phyloP scores from a whole-genome alignment of 2,329 filamentous ascomycete genomes.

The Hypoxylon sp. region DNA sequence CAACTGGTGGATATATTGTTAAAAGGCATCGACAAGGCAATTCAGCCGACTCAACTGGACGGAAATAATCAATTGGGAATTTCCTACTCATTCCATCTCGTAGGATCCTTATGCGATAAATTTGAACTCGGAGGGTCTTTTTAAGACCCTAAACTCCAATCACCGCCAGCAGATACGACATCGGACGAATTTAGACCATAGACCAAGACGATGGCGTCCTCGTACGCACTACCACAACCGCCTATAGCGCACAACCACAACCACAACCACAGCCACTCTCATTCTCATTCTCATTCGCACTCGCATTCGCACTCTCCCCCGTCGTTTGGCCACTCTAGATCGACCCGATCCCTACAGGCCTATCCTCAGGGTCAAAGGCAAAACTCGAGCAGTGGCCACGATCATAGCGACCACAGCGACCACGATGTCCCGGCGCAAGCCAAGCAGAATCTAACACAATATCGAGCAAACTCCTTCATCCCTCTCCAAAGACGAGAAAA shows the following conservation, averaged over 20 bases:
- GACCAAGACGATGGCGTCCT: slow-evolving; percentile 59
- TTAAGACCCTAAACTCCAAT: slow-evolving; percentile 9
- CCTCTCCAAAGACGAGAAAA: slow-evolving; percentile 52
- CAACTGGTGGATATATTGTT: slow-evolving; percentile 20
- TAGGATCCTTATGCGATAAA: slow-evolving; percentile 24
- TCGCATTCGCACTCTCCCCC: slow-evolving; percentile 54
- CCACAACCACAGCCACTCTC: too few species aligned
- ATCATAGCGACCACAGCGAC: slow-evolving; percentile 49
- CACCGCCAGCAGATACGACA: slow-evolving; percentile 4
- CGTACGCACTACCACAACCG: slow-evolving; percentile 66
- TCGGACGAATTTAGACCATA: slow-evolving; percentile 11
- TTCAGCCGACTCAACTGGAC: slow-evolving; percentile 6
- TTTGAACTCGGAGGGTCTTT: slow-evolving; percentile 18
- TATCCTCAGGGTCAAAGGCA: slow-evolving; percentile 50
- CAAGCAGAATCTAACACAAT: slow-evolving; percentile 48
- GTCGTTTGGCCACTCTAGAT: slow-evolving; percentile 55
- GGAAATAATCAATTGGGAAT: slow-evolving; percentile 14
- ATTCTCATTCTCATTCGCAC: slow-evolving; percentile 52
- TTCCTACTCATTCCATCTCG: slow-evolving; percentile 9
- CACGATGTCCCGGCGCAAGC: slow-evolving; percentile 43
- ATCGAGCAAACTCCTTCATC: slow-evolving; percentile 51
- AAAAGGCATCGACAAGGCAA: slow-evolving; percentile 13
- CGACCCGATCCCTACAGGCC: slow-evolving; percentile 49
- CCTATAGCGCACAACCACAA: slow-evolving; percentile 62
- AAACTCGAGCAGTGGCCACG: slow-evolving; percentile 50